Evolutionary conservation across 78 protist species (phyloP).

Genomic region (Planoprotostelium fungivorum): DNA sequence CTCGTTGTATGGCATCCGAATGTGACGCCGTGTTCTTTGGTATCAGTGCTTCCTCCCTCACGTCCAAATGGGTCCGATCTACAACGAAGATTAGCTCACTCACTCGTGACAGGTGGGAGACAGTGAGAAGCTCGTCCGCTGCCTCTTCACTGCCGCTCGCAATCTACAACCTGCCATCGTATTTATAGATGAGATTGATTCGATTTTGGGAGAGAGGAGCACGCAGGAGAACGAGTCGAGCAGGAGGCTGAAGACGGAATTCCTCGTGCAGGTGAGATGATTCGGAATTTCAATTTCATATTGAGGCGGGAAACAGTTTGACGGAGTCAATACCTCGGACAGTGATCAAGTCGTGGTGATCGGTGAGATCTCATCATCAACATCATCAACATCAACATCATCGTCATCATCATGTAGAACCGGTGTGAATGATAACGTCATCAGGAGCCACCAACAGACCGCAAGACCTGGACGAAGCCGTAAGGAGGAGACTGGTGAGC

Average conservation of each 20-base stretch:
- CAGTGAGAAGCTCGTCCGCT: constrained; percentile 78
- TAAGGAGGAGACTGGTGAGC: constrained; percentile 70
- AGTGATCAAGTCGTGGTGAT: constrained; percentile 47
- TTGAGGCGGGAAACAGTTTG: constrained; percentile 17
- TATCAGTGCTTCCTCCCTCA: constrained; percentile 86
- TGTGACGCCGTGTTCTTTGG: constrained; percentile 91
- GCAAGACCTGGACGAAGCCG: constrained; percentile 93
- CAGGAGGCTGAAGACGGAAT: constrained; percentile 74
- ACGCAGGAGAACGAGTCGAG: constrained; percentile 59
- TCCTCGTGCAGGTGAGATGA: constrained; percentile 70
- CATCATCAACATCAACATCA: no score
- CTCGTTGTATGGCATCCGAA: constrained; percentile 93
- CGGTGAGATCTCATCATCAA: constrained; percentile 10
- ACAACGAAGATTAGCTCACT: neutral
- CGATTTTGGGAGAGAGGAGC: constrained; percentile 34
- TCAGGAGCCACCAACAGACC: constrained; percentile 75
- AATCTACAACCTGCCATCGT: constrained; percentile 62
- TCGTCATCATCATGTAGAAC: no score
- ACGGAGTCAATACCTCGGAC: constrained; percentile 52
- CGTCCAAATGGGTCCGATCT: constrained; percentile 62
- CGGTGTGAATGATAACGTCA: neutral
- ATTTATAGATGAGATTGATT: constrained; percentile 89
- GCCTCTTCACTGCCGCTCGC: constrained; percentile 79
- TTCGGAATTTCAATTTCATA: no score
- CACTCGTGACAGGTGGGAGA: constrained; percentile 63